Percentiles rank a stretch among this genome's conserved stretches.
These are phyloP conservation scores for Pontederia crassipes DNA, from an alignment of 176 grass and related monocot genomes.

Conservation along the genomic window DNA sequence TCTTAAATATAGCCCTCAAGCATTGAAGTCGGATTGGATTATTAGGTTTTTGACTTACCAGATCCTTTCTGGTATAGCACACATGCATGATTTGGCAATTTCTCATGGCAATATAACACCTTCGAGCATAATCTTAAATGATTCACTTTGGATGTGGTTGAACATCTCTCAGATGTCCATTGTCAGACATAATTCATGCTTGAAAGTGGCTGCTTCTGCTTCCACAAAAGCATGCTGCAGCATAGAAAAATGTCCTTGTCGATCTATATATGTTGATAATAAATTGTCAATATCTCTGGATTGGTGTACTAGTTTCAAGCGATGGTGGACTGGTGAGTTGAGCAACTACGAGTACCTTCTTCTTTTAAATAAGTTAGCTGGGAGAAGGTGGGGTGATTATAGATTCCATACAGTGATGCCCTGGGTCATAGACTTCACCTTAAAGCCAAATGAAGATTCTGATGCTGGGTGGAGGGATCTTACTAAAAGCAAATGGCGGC, in stretches of 20 bases:
- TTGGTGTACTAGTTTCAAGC: conserved; percentile 58
- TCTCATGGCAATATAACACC: conserved; percentile 73
- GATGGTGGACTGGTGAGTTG: conserved; percentile 74
- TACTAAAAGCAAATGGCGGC: conserved; percentile 92
- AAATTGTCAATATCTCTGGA: conserved; percentile 41
- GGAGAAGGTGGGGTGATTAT: conserved; percentile 87
- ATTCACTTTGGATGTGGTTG: conserved; percentile 67
- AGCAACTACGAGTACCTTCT: conserved; percentile 97
- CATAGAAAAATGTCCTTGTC: conserved; percentile 33
- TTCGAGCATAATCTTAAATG: conserved; percentile 57
- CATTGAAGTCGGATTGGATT: conserved; percentile 70
- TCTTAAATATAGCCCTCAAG: conserved; percentile 64
- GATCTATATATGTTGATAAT: conserved; percentile 39
- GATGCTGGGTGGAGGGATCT: conserved; percentile 86
- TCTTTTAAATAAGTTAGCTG: conserved; percentile 83
- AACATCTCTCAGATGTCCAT: conserved; percentile 45
- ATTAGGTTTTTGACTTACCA: conserved; percentile 79
- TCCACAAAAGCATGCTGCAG: conserved; percentile 27
- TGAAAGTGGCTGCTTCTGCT: conserved; percentile 24
- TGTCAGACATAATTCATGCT: conserved; percentile 37
- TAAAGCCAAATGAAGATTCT: conserved; percentile 64
- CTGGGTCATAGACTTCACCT: conserved; percentile 96
- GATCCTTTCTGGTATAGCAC: conserved; percentile 62
- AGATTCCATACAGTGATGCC: conserved; percentile 93
- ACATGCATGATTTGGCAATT: conserved; percentile 72